Evolutionary conservation across 1,284 basidiomycete genomes (phyloP), one percentile per base, ranked within the genome.

Genomic region (Austropuccinia psidii): DNA sequence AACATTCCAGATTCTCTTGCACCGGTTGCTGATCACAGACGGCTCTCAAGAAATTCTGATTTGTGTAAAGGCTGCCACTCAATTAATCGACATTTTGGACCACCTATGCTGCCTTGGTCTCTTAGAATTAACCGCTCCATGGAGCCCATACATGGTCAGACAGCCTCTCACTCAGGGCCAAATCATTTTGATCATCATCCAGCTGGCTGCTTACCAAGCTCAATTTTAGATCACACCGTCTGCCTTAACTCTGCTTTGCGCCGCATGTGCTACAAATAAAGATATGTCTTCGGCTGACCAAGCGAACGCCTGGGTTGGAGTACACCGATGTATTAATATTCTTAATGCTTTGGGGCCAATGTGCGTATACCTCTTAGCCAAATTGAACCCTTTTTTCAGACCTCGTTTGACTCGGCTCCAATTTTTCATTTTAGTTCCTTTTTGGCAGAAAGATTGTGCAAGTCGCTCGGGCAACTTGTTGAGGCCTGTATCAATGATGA

Each of bases 301-400:
- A 31, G 66, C 66, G 1, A 43, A 57, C 37, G 55, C 54, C 21
- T 70, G 67, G 67, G 67, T 47, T 13, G 55, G 54, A 15, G 54
- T 70, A 19, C 55, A 70, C 49, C 67, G 67, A 29, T 60, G 67
- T 24, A 49, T 70, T n/a, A 60, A 41, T 33, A n/a, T 70, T 35
- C 41, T 70, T 13, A 29, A 41, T n/a, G 21, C 21, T 31, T 57
- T 70, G 24, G n/a, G 35, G 19, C n/a, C 50, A 11, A 57, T 24
- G 66, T 68, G 27, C 41, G 66, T 24, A 17, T 68, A 2, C 39
- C 19, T 29, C 13, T 52, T 37, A 50, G 17, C n/a, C 2, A n/a
- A 39, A 50, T 21, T 58, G 31, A 1, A 61, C 21, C 19, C 24
- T 24, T 19, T 17, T 39, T 43, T 41, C 9, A 54, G 33, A 9